Base-by-base conservation (phyloP, 208 protist genomes). In the Acanthamoeba triangularis region DNA sequence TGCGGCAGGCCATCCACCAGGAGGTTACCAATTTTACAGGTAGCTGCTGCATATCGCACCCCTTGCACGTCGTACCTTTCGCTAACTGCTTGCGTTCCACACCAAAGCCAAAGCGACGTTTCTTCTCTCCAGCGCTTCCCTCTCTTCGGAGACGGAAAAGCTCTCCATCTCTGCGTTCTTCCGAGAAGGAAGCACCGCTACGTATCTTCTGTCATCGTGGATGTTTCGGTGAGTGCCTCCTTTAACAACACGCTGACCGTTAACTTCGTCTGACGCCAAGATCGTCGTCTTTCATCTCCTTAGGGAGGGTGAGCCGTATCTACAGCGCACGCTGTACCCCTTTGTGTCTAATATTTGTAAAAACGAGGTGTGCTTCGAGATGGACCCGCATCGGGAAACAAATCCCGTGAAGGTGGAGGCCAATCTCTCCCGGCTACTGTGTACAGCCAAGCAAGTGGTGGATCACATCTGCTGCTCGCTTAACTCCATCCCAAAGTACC, bases 381-480 rank as follows among this genome's bases (percentile, higher is more conserved):
- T 87, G n/a, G 78, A 87, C 25, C 78, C 44, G 78, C 78, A 87
- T 41, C 18, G 78, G 44, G 78, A 87, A 30, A n/a, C 44, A 25
- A 41, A 87, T 37, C 78, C 49, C 44, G 18, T 41, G n/a, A 52
- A 59, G 78, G 78, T 87, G 35, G 78, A 87, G 78, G 47, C 78
- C 78, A 87, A 87, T 37, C 78, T 87, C 44, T 37, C 44, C 37
- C 18, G 30, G 44, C 78, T 87, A 10, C 37, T 87, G n/a, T 59
- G 78, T 59, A 87, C 78, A 49, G 78, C 78, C 47, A 87, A 87
- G 78, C 78, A 87, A 37, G 49, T 87, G 78, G 78, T 87, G 18
- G 78, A 87, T 3, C 78, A 87, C 25, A 87, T 87, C 78, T 87
- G 78, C 78, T 87, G 78, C 49, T 87, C 78, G 37, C 78, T 87